Conservation (phyloP, 2,329 filamentous ascomycete genomes). For the Aspergillus latus region DNA sequence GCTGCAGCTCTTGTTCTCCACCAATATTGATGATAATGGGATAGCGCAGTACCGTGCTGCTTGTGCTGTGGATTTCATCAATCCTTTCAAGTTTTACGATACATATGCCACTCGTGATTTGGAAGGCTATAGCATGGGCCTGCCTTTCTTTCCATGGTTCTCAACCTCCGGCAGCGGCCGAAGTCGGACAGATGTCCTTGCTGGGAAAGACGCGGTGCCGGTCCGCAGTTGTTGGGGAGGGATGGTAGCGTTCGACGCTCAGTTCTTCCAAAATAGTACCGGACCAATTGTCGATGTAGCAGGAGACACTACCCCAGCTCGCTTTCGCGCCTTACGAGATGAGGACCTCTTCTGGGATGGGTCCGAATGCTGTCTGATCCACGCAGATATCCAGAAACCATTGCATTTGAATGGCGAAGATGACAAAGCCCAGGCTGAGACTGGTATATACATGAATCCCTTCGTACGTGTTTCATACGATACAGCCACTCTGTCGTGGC, state of each 20-base stretch:
- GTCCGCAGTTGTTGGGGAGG: constrained; percentile 75
- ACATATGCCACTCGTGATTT: constrained; percentile 70
- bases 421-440: constrained; percentile 32
- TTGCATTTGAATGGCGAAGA: constrained; percentile 25
- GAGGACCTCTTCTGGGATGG: constrained; percentile 61
- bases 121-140: constrained; percentile 65
- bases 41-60: constrained; percentile 64
- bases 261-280: constrained; percentile 38
- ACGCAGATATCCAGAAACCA: constrained; percentile 46
- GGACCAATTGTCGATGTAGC: not conserved
- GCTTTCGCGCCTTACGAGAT: constrained; percentile 56
- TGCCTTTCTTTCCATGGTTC: constrained; percentile 74
- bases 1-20: constrained; percentile 60
- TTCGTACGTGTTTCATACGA: constrained; percentile 73
- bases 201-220: constrained; percentile 58
- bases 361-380: constrained; percentile 62
- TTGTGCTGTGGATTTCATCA: constrained; percentile 71
- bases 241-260: constrained; percentile 58
- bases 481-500: constrained; percentile 55
- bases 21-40: constrained; percentile 54
- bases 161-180: constrained; percentile 48
- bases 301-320: constrained; percentile 41
- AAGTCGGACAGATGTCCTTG: constrained; percentile 61
- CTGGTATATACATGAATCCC: constrained; percentile 71
- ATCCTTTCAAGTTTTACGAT: constrained; percentile 73